phyloP scores from a whole-genome alignment of 768 basidiomycete species.

The Hirschioporus abietinus region DNA sequence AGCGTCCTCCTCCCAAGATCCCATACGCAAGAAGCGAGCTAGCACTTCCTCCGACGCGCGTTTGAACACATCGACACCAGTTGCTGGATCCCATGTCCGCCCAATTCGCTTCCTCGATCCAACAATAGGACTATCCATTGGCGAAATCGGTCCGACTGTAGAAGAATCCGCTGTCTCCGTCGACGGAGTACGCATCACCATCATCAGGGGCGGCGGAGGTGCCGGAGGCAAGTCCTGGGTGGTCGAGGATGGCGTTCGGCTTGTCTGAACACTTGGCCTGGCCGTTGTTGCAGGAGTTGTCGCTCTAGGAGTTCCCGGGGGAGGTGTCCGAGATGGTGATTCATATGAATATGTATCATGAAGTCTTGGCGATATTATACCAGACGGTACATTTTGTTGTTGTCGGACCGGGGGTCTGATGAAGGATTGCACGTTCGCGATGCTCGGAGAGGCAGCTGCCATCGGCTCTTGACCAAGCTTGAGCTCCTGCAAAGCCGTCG shows the following conservation, averaged over 20 bases:
- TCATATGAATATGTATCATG: slow-evolving; percentile 9
- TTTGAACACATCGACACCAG: slow-evolving; percentile 83
- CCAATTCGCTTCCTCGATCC: slow-evolving; percentile 37
- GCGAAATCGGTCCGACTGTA: slow-evolving; percentile 41
- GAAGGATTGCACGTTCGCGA: slow-evolving; percentile 4
- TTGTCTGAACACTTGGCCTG: not conserved
- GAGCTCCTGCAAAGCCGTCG: not conserved
- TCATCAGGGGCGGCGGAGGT: slow-evolving; percentile 10
- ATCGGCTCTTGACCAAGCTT: not conserved
- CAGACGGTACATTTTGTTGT: slow-evolving; percentile 4
- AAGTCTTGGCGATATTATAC: slow-evolving; percentile 5
- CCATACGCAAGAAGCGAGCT: slow-evolving; percentile 75
- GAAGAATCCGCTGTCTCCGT: slow-evolving; percentile 32
- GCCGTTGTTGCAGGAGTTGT: not conserved
- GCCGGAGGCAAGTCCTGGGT: slow-evolving; percentile 6
- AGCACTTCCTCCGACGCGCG: slow-evolving; percentile 84
- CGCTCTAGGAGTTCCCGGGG: not conserved
- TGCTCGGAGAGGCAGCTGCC: slow-evolving; percentile 6
- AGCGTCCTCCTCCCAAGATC: slow-evolving; percentile 58
- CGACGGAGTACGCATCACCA: slow-evolving; percentile 14
- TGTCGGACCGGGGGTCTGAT: not conserved
- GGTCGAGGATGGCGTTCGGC: not conserved
- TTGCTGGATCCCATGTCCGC: slow-evolving; percentile 81
- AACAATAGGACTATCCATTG: slow-evolving; percentile 35
- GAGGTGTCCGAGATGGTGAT: not conserved